These are phyloP conservation scores for Periconia sp. DNA, from an alignment of 2,329 filamentous ascomycete genomes.

Conservation along the genomic window DNA sequence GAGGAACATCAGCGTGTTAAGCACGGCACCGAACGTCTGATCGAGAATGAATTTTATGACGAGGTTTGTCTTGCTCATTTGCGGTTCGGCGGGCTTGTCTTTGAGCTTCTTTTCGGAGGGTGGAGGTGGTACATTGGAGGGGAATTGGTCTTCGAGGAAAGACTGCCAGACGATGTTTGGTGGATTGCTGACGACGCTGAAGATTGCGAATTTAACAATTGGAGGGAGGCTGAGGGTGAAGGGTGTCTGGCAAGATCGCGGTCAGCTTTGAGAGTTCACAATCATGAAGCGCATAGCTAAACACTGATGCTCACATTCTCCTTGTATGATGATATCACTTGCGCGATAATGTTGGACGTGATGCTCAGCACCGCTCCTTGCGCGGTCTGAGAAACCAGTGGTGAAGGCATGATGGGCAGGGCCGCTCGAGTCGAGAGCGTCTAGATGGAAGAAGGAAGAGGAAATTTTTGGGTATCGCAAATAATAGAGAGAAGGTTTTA, in stretches of 20 bases:
- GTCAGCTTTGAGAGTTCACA: conserved; percentile 12
- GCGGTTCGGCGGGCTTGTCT: conserved; percentile 31
- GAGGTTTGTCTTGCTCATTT: conserved; percentile 67
- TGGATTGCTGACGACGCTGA: conserved; percentile 74
- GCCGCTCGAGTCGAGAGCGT: background rate
- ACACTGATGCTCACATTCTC: conserved; percentile 54
- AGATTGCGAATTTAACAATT: conserved; percentile 78
- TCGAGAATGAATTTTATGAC: conserved; percentile 71
- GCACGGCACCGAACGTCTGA: conserved; percentile 68
- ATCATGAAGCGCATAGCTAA: background rate
- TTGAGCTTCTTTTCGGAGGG: conserved; percentile 34
- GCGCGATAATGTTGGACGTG: conserved; percentile 75
- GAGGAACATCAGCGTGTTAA: conserved; percentile 71
- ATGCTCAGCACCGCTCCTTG: conserved; percentile 71
- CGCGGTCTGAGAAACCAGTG: conserved; percentile 49
- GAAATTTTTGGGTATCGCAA: background rate
- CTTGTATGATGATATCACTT: conserved; percentile 69
- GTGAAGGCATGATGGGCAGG: conserved; percentile 30
- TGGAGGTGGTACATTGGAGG: conserved; percentile 55
- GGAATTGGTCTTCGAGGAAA: conserved; percentile 76
- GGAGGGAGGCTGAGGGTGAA: conserved; percentile 70
- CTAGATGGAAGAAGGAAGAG: background rate
- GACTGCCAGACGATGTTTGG: conserved; percentile 89
- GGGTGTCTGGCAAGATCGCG: conserved; percentile 53
- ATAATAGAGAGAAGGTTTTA: background rate